Base-by-base conservation (phyloP, 2,329 filamentous ascomycete species). In the Sodiomyces alkalinus region DNA sequence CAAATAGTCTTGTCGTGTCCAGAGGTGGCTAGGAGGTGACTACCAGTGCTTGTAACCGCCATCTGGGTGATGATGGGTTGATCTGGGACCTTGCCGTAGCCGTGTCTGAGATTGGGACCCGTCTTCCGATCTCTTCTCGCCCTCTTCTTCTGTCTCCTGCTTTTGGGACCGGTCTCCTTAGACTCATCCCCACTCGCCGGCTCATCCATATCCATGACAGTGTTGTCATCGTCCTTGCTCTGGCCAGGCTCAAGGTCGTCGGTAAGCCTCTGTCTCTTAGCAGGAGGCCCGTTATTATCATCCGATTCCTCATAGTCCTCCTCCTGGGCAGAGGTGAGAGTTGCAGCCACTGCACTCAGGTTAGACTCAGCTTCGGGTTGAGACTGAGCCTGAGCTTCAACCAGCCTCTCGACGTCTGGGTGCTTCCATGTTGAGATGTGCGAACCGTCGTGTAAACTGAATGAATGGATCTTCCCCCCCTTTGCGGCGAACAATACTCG, bases 1-100 rank as follows among this genome's bases (percentile, higher is more conserved):
- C 81, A 80, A 22, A 98, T 64, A 27, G 69, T 74, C 58, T 98
- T 98, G 59, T 96, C 90, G 44, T 92, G 82, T n/a, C 71, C 76
- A 7, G 85, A 92, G 17, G 92, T 70, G 14, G 74, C 80, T 22
- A 93, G 58, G 13, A 92, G 49, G 53, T 92, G 61, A 22, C 67
- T 61, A 10, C 74, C 70, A 39, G 80, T 62, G 10, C 59, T 49
- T 1, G 82, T 77, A 17, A 68, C 55, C 14, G 68, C 59, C 38
- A 94, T 47, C 36, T 77, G 69, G 33, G 75, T 77, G 30, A 94
- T 68, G 42, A 77, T 73, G 5, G 76, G 67, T 34, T 59, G 49
- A 30, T 74, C 67, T 3, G 56, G 52, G n/a, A 53, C 46, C 16
- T 58, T 56, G 39, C 51, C 51, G 36, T 48, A 49, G 27, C 39